phyloP scores from a whole-genome alignment of 1,139 yeast species.

The Petasospora rhodanensis region DNA sequence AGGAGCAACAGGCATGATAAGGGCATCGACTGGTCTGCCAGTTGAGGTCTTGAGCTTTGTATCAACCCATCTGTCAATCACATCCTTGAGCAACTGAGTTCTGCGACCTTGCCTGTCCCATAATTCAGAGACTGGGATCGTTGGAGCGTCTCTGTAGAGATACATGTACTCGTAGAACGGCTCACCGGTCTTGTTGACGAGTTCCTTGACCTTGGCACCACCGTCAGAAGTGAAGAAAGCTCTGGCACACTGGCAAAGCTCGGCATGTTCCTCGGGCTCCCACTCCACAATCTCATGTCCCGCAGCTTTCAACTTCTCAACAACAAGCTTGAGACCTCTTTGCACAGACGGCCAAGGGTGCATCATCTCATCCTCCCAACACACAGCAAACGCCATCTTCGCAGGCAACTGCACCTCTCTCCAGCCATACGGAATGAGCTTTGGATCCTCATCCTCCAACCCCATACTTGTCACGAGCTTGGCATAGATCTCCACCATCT shows the following conservation, averaged over 20 bases:
- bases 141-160: conserved; percentile 31
- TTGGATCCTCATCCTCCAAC: conserved; percentile 9
- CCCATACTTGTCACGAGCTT: conserved; percentile 39
- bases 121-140: conserved; percentile 31
- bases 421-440: conserved; percentile 37
- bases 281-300: conserved; percentile 63
- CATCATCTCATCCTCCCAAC: conserved; percentile 41
- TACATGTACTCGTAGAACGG: conserved; percentile 37
- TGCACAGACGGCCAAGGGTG: conserved; percentile 60
- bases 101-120: conserved; percentile 35
- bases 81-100: conserved; percentile 30
- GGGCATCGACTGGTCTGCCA: conserved; percentile 43
- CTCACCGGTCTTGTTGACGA: conserved; percentile 31
- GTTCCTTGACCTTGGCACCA: conserved; percentile 28
- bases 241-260: conserved; percentile 8
- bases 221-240: conserved; percentile 36
- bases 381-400: conserved; percentile 43
- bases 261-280: conserved; percentile 35
- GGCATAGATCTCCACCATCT: conserved; percentile 60
- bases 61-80: conserved; percentile 24
- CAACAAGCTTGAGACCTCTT: conserved; percentile 46
- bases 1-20: conserved; percentile 43
- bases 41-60: conserved; percentile 27
- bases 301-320: conserved; percentile 40
- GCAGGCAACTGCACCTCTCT: conserved; percentile 35